These are phyloP conservation scores for Trichophyton schoenleinii DNA, from an alignment of 2,329 filamentous ascomycete genomes.

Conservation along the genomic window DNA sequence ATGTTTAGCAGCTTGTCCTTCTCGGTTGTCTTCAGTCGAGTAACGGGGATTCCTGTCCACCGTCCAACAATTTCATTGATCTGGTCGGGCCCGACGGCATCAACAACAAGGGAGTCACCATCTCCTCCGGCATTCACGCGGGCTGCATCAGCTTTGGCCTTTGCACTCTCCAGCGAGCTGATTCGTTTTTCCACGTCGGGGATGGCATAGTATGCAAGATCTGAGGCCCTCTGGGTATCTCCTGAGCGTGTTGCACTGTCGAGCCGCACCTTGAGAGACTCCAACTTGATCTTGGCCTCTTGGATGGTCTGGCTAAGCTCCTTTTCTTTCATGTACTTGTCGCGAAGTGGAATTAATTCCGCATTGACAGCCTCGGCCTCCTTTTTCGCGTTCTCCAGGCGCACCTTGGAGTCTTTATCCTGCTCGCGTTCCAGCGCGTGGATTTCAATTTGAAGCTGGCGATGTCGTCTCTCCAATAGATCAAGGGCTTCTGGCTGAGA, in stretches of 20 bases:
- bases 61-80: conserved; percentile 97
- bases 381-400: conserved; percentile 69
- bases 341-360: conserved; percentile 76
- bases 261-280: conserved; percentile 77
- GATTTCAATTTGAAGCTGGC: conserved; percentile 93
- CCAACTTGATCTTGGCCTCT: conserved; percentile 87
- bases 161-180: conserved; percentile 65
- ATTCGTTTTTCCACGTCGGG: conserved; percentile 79
- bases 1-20: conserved; percentile 98
- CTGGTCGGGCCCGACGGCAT: conserved; percentile 89
- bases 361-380: conserved; percentile 92
- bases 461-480: conserved; percentile 76
- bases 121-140: conserved; percentile 47
- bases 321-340: conserved; percentile 93
- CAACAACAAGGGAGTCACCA: conserved; percentile 65
- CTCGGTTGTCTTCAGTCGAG: conserved; percentile 81
- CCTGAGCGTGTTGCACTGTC: conserved; percentile 84
- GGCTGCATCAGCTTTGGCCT: conserved; percentile 61
- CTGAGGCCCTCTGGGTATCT: conserved; percentile 76
- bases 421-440: conserved; percentile 88
- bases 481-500: conserved; percentile 94
- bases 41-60: conserved; percentile 98
- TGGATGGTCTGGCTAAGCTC: conserved; percentile 83
- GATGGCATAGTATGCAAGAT: conserved; percentile 94
- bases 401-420: conserved; percentile 78